phyloP scores from a whole-genome alignment of 768 basidiomycete genomes.

The Boletus insuetus region DNA sequence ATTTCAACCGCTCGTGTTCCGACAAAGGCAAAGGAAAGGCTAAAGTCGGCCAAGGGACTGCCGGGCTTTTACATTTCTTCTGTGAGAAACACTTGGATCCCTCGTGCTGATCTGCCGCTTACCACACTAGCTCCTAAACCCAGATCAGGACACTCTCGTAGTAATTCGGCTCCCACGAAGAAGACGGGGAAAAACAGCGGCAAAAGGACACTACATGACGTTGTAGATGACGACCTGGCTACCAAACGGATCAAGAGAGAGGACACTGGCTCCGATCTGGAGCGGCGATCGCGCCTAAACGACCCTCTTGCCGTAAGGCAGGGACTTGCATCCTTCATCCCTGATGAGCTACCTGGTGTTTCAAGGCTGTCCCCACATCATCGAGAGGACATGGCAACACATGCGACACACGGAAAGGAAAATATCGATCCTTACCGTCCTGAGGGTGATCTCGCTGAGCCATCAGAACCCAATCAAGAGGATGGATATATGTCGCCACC shows the following conservation, averaged over 20 bases:
- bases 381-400: constrained; percentile 45
- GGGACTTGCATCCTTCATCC: background rate
- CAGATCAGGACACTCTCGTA: constrained; percentile 24
- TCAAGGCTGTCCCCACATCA: constrained; percentile 32
- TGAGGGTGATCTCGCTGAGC: constrained; percentile 41
- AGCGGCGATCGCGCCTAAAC: constrained; percentile 27
- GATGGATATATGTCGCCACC: constrained; percentile 82
- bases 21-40: constrained; percentile 50
- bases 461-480: constrained; percentile 59
- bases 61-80: constrained; percentile 61
- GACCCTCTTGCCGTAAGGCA: constrained; percentile 15
- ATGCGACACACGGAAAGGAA: constrained; percentile 36
- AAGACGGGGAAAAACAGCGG: constrained; percentile 62
- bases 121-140: constrained; percentile 32
- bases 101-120: constrained; percentile 38
- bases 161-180: constrained; percentile 29
- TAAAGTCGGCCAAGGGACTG: constrained; percentile 19
- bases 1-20: constrained; percentile 25
- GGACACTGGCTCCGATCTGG: constrained; percentile 18
- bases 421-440: constrained; percentile 37
- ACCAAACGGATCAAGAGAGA: constrained; percentile 46
- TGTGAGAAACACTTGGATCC: constrained; percentile 40
- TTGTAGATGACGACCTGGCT: constrained; percentile 63
- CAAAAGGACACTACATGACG: constrained; percentile 69
- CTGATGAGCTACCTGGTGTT: constrained; percentile 22